Conservation (phyloP, 345 rosid species). For the Aegle marmelos region DNA sequence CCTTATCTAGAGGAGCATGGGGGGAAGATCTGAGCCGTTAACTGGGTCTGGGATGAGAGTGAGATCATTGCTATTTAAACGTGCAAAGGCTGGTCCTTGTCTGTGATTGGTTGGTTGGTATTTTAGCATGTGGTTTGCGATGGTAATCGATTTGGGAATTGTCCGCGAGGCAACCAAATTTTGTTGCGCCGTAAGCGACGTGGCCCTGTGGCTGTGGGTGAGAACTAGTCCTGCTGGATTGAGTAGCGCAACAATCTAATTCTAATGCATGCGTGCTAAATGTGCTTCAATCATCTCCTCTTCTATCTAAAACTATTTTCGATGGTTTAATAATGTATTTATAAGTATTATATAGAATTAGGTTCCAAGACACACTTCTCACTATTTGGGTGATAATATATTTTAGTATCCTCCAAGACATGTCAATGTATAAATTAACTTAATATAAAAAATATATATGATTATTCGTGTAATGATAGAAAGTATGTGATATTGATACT, state of each 20-base stretch:
- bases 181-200: background rate
- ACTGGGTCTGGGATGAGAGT: no score
- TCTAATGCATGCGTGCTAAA: background rate
- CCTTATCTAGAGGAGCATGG: slow-evolving; percentile 26
- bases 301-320: background rate
- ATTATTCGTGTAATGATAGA: no score
- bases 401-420: no score
- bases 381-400: no score
- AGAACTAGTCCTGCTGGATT: background rate
- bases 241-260: background rate
- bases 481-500: no score
- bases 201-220: background rate
- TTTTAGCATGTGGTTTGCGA: slow-evolving; percentile 22
- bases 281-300: background rate
- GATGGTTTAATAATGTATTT: background rate
- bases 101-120: background rate
- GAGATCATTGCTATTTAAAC: background rate
- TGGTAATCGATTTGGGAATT: background rate
- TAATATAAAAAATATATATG: no score
- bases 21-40: slow-evolving; percentile 15
- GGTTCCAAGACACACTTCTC: no score
- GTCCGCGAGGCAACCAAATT: slow-evolving; percentile 2
- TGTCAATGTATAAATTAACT: no score
- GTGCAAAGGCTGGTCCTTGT: slow-evolving; percentile 19
- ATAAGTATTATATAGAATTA: background rate